These are phyloP conservation scores for Epichloe festucae DNA, from an alignment of 2,329 filamentous ascomycete genomes.

Conservation along the genomic window DNA sequence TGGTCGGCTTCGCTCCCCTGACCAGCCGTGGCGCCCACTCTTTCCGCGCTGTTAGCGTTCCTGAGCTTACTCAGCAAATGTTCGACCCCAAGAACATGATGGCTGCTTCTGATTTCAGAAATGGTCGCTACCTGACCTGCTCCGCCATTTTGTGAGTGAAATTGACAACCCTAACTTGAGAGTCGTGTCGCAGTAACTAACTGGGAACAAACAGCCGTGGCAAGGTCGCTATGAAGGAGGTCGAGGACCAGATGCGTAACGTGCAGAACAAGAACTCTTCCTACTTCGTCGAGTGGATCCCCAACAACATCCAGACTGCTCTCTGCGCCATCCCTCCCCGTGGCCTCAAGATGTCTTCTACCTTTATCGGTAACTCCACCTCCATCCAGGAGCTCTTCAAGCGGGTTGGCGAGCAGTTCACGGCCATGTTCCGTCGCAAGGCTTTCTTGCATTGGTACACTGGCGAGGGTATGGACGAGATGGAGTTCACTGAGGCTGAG, in stretches of 20 bases:
- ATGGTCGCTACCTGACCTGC: constrained; percentile 98
- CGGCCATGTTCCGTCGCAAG: constrained; percentile 99
- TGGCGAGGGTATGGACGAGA: constrained; percentile 99
- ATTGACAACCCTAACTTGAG: not conserved
- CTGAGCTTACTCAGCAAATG: constrained; percentile 99
- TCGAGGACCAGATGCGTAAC: constrained; percentile 99
- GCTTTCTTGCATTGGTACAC: constrained; percentile 99
- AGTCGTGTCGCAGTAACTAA: constrained; percentile 5
- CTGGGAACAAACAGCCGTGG: constrained; percentile 54
- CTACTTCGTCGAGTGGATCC: constrained; percentile 99
- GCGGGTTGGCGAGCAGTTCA: constrained; percentile 98
- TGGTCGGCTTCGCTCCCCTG: constrained; percentile 97
- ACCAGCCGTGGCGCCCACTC: constrained; percentile 74
- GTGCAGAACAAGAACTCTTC: constrained; percentile 99
- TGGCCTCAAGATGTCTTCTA: constrained; percentile 96
- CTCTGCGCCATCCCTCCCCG: constrained; percentile 97
- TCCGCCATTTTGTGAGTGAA: constrained; percentile 81
- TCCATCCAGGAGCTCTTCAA: constrained; percentile 99
- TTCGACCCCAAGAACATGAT: constrained; percentile 99
- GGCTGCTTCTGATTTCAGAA: constrained; percentile 98
- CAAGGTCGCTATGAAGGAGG: constrained; percentile 99
- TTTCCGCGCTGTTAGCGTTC: constrained; percentile 94
- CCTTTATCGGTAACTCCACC: constrained; percentile 98
- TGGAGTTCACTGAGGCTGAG: constrained; percentile 99
- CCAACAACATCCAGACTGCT: constrained; percentile 99